Percentiles rank a stretch among this genome's conserved stretches.
Conservation (phyloP, 345 rosid genomes). For the Hypericum perforatum region DNA sequence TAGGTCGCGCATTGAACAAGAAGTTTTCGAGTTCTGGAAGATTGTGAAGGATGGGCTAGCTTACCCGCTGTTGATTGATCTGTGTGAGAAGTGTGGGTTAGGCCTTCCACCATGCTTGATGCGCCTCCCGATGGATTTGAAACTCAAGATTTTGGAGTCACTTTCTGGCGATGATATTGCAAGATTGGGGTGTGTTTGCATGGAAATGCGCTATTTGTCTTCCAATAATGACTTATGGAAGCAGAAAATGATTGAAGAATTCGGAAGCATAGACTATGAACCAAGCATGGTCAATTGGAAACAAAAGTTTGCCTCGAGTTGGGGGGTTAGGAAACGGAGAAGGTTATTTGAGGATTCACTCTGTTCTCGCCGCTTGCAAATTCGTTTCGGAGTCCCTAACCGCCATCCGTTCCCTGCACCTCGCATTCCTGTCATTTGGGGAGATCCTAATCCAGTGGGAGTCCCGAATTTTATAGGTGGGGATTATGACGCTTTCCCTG, state of each 20-base stretch:
- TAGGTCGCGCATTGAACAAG: slow-evolving; percentile 13
- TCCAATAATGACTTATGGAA: slow-evolving; percentile 48
- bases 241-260: slow-evolving; percentile 43
- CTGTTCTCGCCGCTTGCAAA: slow-evolving; percentile 1
- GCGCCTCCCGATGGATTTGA: slow-evolving; percentile 54
- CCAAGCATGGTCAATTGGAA: slow-evolving; percentile 33
- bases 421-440: background rate
- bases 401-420: too few relatives aligned
- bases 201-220: slow-evolving; percentile 36
- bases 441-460: slow-evolving; percentile 23
- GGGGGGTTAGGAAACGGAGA: slow-evolving; percentile 24
- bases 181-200: slow-evolving; percentile 37
- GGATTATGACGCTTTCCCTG: slow-evolving; percentile 28
- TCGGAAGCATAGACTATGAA: slow-evolving; percentile 5
- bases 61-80: slow-evolving; percentile 47
- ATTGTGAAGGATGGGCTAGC: slow-evolving; percentile 58
- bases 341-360: background rate
- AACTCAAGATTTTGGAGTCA: slow-evolving; percentile 49
- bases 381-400: background rate
- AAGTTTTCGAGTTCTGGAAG: slow-evolving; percentile 62
- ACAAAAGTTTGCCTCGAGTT: slow-evolving; percentile 19
- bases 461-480: slow-evolving; percentile 22
- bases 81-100: slow-evolving; percentile 44
- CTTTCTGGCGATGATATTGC: slow-evolving; percentile 48
- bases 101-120: slow-evolving; percentile 46